These are phyloP conservation scores for Aaosphaeria pasadenensis DNA, from an alignment of 2,329 filamentous ascomycete genomes.

Conservation along the genomic window DNA sequence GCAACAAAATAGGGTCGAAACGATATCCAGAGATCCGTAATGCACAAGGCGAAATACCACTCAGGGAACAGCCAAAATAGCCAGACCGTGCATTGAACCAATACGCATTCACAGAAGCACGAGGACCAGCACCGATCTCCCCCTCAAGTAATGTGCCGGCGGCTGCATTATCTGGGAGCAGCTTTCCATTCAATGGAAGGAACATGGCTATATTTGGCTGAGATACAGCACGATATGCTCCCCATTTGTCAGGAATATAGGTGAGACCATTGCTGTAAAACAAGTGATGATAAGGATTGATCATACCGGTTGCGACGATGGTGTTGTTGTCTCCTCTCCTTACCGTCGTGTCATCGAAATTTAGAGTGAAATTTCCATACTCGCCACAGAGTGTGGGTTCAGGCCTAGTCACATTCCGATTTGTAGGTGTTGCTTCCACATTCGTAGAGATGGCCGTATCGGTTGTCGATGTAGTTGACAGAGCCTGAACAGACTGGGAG, in stretches of 20 bases:
- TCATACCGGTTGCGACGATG: constrained; percentile 38
- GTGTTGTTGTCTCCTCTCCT: constrained; percentile 27
- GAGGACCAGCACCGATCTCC: constrained; percentile 47
- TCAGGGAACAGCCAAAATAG: constrained; percentile 49
- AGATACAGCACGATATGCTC: constrained; percentile 46
- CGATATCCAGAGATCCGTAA: constrained; percentile 47
- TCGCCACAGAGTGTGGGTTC: constrained; percentile 40
- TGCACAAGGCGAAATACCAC: constrained; percentile 36
- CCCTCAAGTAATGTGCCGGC: constrained; percentile 39
- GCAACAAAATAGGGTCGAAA: constrained; percentile 33
- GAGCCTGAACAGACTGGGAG: constrained; percentile 5
- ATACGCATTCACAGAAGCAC: constrained; percentile 42
- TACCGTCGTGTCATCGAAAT: constrained; percentile 24
- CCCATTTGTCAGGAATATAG: constrained; percentile 45
- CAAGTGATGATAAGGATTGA: constrained; percentile 51
- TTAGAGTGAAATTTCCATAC: constrained; percentile 42
- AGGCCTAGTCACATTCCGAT: constrained; percentile 2
- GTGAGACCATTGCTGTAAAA: constrained; percentile 51
- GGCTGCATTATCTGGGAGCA: constrained; percentile 24
- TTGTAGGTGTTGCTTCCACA: not conserved
- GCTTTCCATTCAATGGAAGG: constrained; percentile 33
- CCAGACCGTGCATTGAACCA: constrained; percentile 51
- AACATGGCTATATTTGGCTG: constrained; percentile 48
- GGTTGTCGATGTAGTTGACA: not conserved
- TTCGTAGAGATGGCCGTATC: constrained; percentile 1